These are phyloP conservation scores for Fusarium praegraminearum DNA, from an alignment of 2,329 filamentous ascomycete species.

Conservation along the genomic window DNA sequence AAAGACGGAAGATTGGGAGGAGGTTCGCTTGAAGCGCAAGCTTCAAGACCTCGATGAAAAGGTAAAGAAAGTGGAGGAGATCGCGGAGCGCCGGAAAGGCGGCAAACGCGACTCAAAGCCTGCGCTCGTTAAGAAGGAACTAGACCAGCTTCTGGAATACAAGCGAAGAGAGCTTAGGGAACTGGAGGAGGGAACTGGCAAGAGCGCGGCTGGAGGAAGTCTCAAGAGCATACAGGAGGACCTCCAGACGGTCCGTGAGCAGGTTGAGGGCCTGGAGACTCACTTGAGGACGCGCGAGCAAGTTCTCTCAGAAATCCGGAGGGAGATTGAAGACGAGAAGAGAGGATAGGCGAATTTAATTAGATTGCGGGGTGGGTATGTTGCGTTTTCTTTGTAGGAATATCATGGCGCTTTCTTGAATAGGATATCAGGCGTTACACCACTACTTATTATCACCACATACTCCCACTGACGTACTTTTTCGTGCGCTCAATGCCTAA, in stretches of 20 bases:
- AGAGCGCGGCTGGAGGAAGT: conserved; percentile 75
- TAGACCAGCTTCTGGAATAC: conserved; percentile 94
- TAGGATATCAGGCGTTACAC: conserved; percentile 43
- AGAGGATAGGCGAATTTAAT: conserved; percentile 56
- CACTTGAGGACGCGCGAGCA: conserved; percentile 83
- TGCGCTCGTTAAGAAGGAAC: conserved; percentile 90
- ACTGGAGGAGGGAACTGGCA: conserved; percentile 77
- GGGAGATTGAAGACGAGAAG: conserved; percentile 91
- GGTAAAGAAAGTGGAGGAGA: conserved; percentile 83
- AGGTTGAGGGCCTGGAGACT: conserved; percentile 88
- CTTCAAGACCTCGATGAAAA: conserved; percentile 89
- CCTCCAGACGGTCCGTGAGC: conserved; percentile 89
- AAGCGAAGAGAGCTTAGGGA: conserved; percentile 85
- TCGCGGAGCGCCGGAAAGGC: conserved; percentile 72
- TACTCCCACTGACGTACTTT: conserved; percentile 62
- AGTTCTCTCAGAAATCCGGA: conserved; percentile 79
- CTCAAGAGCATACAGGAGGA: conserved; percentile 86
- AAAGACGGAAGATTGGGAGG: conserved; percentile 96
- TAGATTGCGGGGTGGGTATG: conserved; percentile 27
- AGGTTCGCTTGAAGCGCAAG: conserved; percentile 93
- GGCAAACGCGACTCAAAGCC: conserved; percentile 82
- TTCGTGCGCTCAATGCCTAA: conserved; percentile 59
- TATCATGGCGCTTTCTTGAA: conserved; percentile 46
- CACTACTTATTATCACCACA: conserved; percentile 50
- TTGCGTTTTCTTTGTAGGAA: conserved; percentile 45